Base-by-base conservation (phyloP, 164 flowering plant genomes). In the Magnolia changhungtana region DNA sequence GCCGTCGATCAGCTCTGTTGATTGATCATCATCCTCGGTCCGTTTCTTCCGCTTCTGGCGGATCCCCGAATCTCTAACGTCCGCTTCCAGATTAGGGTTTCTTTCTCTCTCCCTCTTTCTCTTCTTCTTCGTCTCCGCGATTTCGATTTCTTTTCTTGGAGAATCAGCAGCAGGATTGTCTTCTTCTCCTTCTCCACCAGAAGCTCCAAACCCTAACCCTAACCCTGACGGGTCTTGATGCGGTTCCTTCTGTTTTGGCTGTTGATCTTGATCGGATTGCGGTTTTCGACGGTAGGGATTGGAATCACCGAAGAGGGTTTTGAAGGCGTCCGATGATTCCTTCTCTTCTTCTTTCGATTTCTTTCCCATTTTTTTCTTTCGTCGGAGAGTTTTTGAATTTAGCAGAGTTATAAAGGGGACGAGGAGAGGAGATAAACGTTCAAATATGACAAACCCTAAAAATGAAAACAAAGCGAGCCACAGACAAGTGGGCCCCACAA, bases 261-360 rank as follows among this genome's bases (percentile, higher is more conserved):
- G 72, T 23, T 10, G 69, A 31, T 16, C 67, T n/a, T 21, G 7
- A 11, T 58, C 52, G 31, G 73, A 45, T 37, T 77, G 16, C 49
- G 83, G 79, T 63, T 87, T 89, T 64, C 95, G 81, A 19, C 86
- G 80, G 74, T 86, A 91, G 16, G 93, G 94, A 70, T 8, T 83
- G 58, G 79, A 76, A 24, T 77, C 80, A 55, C 97, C 93, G 71
- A 93, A 93, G 7, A 92, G 74, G 78, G 87, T 72, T 37, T 79
- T 82, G 85, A 95, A 91, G 51, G 92, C 74, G 76, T 81, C 85
- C 1, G 85, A 31, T 0, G 88, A 77, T 49, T 45, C 74, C 55
- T 45, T 52, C 45, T 52, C 31, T 8, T 24, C 31, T 55, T 67
- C 24, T 37, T 63, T 31, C 75, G 68, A 68, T 73, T 63, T 52